Base-by-base conservation (phyloP, 371 early-diverging fungal genomes). In the Circinella umbellata region DNA sequence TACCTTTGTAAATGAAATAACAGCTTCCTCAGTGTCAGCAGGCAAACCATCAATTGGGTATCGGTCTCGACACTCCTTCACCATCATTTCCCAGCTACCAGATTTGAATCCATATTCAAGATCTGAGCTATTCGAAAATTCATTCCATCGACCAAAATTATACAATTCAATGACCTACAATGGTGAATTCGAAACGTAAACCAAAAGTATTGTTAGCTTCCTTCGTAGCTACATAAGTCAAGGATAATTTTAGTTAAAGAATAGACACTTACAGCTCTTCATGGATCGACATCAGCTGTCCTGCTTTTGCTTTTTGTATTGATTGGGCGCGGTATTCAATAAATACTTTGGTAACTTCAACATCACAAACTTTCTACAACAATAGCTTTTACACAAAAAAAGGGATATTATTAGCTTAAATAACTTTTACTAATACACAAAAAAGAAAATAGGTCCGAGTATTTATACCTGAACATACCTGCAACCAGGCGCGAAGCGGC, bases 181-280 rank as follows among this genome's bases (percentile, higher is more conserved):
- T 51, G 15, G 51, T 6, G 51, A n/a, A 51, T 51, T 51, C 51
- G 51, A 51, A 51, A 51, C 51, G n/a, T 51, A 51, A 51, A 15
- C 51, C 51, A 51, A 51, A 51, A n/a, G 51, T 51, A 51, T 51
- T 51, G 51, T 51, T 51, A 51, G 51, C 51, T 51, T 51, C 51
- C 51, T 51, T 51, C 51, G 51, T 51, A 51, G 51, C 51, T 51
- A 51, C 6, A 51, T 51, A 51, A 51, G 51, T 15, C n/a, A 51
- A 51, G n/a, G 15, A 15, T 51, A 13, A 13, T 51, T 42, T 51
- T 51, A 51, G 7, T 13, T 51, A 7, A 51, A n/a, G 15, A 13
- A 51, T 51, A 51, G 7, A 51, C 51, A 15, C 51, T 51, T 51
- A 51, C 51, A 51, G 15, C 15, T 51, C 51, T 51, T 51, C 51